Evolutionary conservation across 2,329 filamentous ascomycete genomes (phyloP).

Genomic region (Exophiala aquamarina): DNA sequence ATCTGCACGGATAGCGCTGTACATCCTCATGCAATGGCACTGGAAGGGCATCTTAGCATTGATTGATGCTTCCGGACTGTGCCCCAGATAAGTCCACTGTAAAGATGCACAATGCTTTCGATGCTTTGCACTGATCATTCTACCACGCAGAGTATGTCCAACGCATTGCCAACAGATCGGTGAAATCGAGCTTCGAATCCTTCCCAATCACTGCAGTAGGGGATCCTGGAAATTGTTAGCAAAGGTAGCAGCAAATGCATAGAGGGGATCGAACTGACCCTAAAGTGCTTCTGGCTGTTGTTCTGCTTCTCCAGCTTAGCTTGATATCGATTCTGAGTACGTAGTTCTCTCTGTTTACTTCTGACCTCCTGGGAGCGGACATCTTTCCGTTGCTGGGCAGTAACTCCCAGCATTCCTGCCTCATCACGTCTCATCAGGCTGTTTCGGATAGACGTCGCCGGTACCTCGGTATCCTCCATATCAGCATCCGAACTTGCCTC

Average conservation of each 20-base stretch:
- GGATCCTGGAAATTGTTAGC: slow-evolving; percentile 24
- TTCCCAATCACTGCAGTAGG: slow-evolving; percentile 21
- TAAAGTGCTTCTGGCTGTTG: slow-evolving; percentile 77
- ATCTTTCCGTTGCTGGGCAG: slow-evolving; percentile 70
- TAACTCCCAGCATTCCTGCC: slow-evolving; percentile 77
- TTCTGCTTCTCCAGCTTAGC: slow-evolving; percentile 69
- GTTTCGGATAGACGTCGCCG: slow-evolving; percentile 22
- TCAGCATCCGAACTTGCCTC: slow-evolving; percentile 53
- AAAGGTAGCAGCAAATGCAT: background rate
- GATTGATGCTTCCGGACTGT: too few relatives aligned
- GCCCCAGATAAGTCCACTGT: too few relatives aligned
- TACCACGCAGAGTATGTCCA: too few relatives aligned
- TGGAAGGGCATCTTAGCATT: too few relatives aligned
- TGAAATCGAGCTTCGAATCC: too few relatives aligned
- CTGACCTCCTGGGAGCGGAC: slow-evolving; percentile 67
- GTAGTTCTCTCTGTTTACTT: slow-evolving; percentile 64
- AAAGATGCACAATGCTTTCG: too few relatives aligned
- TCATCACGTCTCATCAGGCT: slow-evolving; percentile 65
- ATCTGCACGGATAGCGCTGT: too few relatives aligned
- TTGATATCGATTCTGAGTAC: slow-evolving; percentile 62
- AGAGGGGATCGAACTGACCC: slow-evolving; percentile 46
- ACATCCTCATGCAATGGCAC: too few relatives aligned
- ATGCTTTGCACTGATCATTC: too few relatives aligned
- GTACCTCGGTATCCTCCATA: slow-evolving; percentile 38
- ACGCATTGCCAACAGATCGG: too few relatives aligned